Base-by-base conservation (phyloP, 2,329 filamentous ascomycete species). In the Sphaerulina populicola region DNA sequence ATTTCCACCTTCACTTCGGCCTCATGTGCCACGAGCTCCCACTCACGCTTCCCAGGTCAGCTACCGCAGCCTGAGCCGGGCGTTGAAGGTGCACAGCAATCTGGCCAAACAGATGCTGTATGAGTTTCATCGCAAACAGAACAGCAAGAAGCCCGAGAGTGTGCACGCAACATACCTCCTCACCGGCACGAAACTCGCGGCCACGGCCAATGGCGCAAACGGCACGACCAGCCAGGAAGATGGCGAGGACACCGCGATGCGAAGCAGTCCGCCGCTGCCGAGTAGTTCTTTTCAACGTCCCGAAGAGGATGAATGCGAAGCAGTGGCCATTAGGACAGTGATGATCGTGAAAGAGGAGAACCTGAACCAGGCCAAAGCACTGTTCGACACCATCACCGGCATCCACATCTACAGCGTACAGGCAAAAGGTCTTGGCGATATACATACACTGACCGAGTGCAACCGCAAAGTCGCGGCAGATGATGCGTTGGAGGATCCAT, bases 91-190 rank as follows among this genome's bases (percentile, higher is more conserved):
- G 40, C 86, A 96, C 67, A 84, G 86, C 67, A 93, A 94, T 65
- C 75, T 79, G 39, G 93, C 93, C 10, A 98, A 98, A 70, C 83
- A 90, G 68, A 94, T 93, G 79, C 80, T 90, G 12, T 94, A 81
- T 69, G 86, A 94, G 30, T 97, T 94, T 60, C 81, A 96, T 67
- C 76, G 77, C 56, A 79, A 76, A 51, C 86, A 94, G 66, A 94
- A 89, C 68, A 76, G 74, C 49, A 87, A 85, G 68, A 85, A 82
- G 54, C 77, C 85, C 0, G 78, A 81, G 18, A 83, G 81, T 23
- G 75, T 96, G n/a, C 81, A 94, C 71, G 93, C 91, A 40, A 96
- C 89, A n/a, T 98, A 96, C 69, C 74, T 96, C 44, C 66, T 98
- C 41, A 85, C 83, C 45, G 93, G 91, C 36, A 78, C 74, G 18